Percentiles rank a stretch among this genome's conserved stretches.
Evolutionary conservation across 352 stramenopile genomes (phyloP).

Genomic region (Phytophthora vignae): DNA sequence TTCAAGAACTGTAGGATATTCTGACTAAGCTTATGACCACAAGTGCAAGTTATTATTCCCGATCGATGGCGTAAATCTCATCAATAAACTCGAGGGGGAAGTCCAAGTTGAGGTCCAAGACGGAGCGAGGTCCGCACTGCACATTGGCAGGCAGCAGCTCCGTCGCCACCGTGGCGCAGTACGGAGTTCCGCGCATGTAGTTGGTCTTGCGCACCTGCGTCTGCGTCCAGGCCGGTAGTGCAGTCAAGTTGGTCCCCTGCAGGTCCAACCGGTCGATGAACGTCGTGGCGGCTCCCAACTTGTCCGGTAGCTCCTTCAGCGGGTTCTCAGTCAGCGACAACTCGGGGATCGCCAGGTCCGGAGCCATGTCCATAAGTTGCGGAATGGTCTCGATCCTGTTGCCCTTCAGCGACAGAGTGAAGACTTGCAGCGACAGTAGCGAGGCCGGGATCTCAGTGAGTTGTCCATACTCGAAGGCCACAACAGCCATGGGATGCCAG

Average conservation of each 20-base stretch:
- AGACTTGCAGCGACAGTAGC: conserved; percentile 12
- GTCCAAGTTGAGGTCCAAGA: conserved; percentile 6
- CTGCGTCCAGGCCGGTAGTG: conserved; percentile 9
- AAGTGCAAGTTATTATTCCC: too few relatives aligned
- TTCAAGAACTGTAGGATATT: too few relatives aligned
- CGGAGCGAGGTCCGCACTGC: conserved; percentile 7
- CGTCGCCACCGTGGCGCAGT: conserved; percentile 8
- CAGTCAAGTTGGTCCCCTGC: conserved; percentile 8
- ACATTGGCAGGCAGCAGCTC: background rate
- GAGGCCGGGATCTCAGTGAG: conserved; percentile 12
- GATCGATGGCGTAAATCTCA: background rate
- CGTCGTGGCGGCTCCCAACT: background rate
- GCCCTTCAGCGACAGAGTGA: conserved; percentile 22
- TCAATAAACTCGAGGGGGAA: conserved; percentile 11
- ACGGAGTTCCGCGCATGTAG: conserved; percentile 22
- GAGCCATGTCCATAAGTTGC: conserved; percentile 4
- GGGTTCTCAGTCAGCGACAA: conserved; percentile 18
- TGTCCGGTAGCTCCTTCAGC: conserved; percentile 1
- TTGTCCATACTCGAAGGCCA: conserved; percentile 22
- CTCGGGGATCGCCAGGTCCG: background rate
- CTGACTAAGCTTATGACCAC: too few relatives aligned
- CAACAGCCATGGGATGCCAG: conserved; percentile 18
- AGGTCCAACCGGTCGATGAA: conserved; percentile 18
- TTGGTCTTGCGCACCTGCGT: conserved; percentile 9
- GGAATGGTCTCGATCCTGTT: conserved; percentile 16